phyloP scores from a whole-genome alignment of 2,329 filamentous ascomycete species.

The Fusarium sp. region DNA sequence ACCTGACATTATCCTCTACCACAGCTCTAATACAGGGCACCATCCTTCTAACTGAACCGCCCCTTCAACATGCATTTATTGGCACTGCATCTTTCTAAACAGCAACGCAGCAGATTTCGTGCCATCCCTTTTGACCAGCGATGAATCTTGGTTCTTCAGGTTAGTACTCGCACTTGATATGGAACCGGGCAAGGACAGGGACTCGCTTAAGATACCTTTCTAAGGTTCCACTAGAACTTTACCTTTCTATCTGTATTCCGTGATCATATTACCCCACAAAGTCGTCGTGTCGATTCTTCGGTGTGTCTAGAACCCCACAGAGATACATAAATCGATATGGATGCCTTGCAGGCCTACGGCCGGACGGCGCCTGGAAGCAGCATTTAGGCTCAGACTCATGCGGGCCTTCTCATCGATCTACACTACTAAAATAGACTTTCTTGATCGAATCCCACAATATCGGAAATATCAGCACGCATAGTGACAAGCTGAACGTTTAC shows the following conservation, averaged over 20 bases:
- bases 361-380: background rate
- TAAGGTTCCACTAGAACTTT: conserved; percentile 1
- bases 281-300: background rate
- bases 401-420: background rate
- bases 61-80: background rate
- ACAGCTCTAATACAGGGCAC: background rate
- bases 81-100: background rate
- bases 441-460: background rate
- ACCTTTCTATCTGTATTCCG: background rate
- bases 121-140: background rate
- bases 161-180: background rate
- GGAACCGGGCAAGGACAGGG: background rate
- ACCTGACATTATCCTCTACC: conserved; percentile 5
- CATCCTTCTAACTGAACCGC: background rate
- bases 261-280: conserved; percentile 12
- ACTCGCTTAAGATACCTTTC: background rate
- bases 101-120: background rate
- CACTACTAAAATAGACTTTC: background rate
- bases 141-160: background rate
- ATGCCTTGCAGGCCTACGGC: background rate
- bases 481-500: background rate
- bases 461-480: background rate
- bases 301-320: conserved; percentile 1
- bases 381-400: conserved; percentile 1
- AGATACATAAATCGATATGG: background rate